Evolutionary conservation across 2,329 filamentous ascomycete species (phyloP).

Genomic region (Diaporthe aspalathi): DNA sequence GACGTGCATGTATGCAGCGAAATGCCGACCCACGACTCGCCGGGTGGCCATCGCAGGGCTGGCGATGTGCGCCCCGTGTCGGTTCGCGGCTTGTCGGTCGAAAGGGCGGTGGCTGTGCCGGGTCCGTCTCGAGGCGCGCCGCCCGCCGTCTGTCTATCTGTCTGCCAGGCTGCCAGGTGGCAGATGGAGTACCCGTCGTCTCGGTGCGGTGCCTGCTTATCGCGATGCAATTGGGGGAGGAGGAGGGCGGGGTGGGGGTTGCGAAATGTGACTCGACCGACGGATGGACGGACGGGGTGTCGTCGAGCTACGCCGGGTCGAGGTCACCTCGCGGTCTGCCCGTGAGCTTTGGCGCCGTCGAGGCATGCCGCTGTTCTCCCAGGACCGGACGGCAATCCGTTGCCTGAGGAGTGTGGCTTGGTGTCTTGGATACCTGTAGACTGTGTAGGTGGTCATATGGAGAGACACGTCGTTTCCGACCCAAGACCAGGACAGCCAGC

Average conservation of each 20-base stretch:
- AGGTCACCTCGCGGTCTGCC: background rate
- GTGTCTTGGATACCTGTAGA: background rate
- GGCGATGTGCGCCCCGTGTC: background rate
- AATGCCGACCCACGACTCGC: background rate
- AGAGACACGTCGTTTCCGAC: background rate
- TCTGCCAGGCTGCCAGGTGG: background rate
- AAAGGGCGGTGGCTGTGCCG: background rate
- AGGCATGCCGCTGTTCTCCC: background rate
- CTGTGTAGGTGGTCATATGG: too few species aligned
- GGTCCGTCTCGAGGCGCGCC: background rate
- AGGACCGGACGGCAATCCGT: background rate
- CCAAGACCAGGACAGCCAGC: background rate
- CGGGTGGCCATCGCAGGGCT: slow-evolving; percentile 5
- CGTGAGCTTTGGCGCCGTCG: background rate
- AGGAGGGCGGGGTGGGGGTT: too few species aligned
- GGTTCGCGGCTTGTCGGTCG: background rate
- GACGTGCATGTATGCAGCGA: background rate
- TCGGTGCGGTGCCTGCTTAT: too few species aligned
- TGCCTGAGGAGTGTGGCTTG: background rate
- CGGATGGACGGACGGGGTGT: background rate
- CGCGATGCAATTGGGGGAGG: too few species aligned
- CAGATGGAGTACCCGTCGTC: background rate
- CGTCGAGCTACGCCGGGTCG: background rate
- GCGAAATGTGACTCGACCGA: background rate
- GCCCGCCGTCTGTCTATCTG: background rate